Base-by-base conservation (phyloP, 1,284 basidiomycete species). In the Boletus smithii region DNA sequence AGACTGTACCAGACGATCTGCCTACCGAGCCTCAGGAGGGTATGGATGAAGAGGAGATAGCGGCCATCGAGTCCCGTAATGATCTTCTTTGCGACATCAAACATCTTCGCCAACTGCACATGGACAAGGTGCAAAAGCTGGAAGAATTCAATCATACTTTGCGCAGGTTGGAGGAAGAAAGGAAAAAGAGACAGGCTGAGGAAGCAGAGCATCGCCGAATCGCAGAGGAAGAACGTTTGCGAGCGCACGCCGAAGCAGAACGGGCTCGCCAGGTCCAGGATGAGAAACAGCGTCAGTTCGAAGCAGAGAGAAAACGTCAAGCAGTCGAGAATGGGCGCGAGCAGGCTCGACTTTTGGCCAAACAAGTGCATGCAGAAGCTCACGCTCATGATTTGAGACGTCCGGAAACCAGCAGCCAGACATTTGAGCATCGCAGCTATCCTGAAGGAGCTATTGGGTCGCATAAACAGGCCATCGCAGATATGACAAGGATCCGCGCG, bases 21-120 rank as follows among this genome's bases (percentile, higher is more conserved):
- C 56, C 51, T 16, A 42, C 40, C 10, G 50, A 56, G 18, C 31
- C 39, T 3, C 49, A 52, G 27, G 52, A 62, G n/a, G 49, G 42
- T 17, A 65, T 68, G 64, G 17, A 36, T 27, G 53, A 60, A 18
- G 54, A 60, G 13, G 62, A 64, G 42, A 42, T 34, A 14, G 23
- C 44, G 5, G 29, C 2, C n/a, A 42, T 65, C 41, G 39, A 48
- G 38, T 24, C 26, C 4, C 52, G 49, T 5, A 51, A 56, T 11
- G 44, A 40, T 5, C 43, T 58, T 35, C 46, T 61, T 43, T 5
- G 14, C 5, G 33, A 34, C 13, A 8, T 66, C 17, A 49, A 53
- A n/a, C 42, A 52, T 23, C 40, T 60, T 46, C 56, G 53, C 11
- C 48, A 48, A 37, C 51, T 53, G 44, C 54, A 60, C 31, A 20